Evolutionary conservation across 78 protist species (phyloP).

Genomic region (Salpingoeca rosetta): DNA sequence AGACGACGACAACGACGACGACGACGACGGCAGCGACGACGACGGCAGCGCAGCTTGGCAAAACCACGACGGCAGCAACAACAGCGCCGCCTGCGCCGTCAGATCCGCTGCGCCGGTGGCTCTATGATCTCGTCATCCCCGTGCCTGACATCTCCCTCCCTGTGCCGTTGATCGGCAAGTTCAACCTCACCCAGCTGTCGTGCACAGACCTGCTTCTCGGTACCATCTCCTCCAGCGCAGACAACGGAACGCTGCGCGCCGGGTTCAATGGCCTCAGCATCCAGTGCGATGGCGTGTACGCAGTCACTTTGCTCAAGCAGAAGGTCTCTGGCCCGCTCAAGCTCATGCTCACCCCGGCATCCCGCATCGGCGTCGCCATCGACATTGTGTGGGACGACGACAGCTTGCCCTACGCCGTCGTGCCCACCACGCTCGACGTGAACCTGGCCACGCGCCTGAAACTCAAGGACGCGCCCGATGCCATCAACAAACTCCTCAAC

Average conservation of each 20-base stretch:
- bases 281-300: background rate
- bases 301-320: background rate
- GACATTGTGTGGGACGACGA: background rate
- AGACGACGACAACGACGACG: too few relatives aligned
- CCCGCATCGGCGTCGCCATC: background rate
- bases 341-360: background rate
- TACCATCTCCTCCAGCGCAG: background rate
- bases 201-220: background rate
- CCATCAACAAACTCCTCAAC: background rate
- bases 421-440: background rate
- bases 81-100: too few relatives aligned
- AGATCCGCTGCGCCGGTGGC: background rate
- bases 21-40: too few relatives aligned
- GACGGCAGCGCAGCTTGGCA: too few relatives aligned
- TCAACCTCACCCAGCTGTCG: background rate
- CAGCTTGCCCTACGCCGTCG: background rate
- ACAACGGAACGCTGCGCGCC: background rate
- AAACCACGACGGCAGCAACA: too few relatives aligned
- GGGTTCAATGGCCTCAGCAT: background rate
- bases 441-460: background rate
- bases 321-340: background rate
- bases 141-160: background rate
- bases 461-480: background rate
- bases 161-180: background rate
- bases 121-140: background rate